phyloP scores from a whole-genome alignment of 352 stramenopile genomes.

The Globisporangium nunn region DNA sequence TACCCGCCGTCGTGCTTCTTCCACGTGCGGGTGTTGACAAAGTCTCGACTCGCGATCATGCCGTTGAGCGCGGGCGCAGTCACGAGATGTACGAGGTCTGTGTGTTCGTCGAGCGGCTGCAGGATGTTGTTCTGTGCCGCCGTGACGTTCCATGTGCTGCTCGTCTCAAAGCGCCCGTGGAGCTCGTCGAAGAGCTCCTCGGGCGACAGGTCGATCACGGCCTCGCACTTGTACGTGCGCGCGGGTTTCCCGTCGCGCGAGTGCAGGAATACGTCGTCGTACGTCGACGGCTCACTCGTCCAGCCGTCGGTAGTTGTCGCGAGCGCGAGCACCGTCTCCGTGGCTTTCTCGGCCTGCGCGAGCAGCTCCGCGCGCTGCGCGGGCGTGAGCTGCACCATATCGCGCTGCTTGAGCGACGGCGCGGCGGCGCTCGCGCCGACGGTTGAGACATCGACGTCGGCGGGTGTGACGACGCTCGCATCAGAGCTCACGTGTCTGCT shows the following conservation, averaged over 20 bases:
- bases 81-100: slow-evolving; percentile 63
- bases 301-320: slow-evolving; percentile 44
- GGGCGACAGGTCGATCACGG: slow-evolving; percentile 50
- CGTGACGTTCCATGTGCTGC: slow-evolving; percentile 70
- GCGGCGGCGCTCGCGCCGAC: not conserved
- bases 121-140: slow-evolving; percentile 72
- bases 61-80: slow-evolving; percentile 58
- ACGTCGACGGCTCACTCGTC: slow-evolving; percentile 53
- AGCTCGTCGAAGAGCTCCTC: slow-evolving; percentile 79
- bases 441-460: slow-evolving; percentile 12
- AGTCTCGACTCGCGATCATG: slow-evolving; percentile 78
- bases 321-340: slow-evolving; percentile 54
- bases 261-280: slow-evolving; percentile 50
- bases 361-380: slow-evolving; percentile 45
- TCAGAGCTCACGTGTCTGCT: slow-evolving; percentile 4
- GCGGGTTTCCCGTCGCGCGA: slow-evolving; percentile 70
- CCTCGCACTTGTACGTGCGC: slow-evolving; percentile 73
- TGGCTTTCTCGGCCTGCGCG: slow-evolving; percentile 27
- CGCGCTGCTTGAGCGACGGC: slow-evolving; percentile 17
- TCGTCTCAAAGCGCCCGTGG: slow-evolving; percentile 68
- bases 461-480: slow-evolving; percentile 12
- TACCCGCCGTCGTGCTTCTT: slow-evolving; percentile 66
- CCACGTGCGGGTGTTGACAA: slow-evolving; percentile 74
- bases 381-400: slow-evolving; percentile 36
- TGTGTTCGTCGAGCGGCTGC: slow-evolving; percentile 56